These are phyloP conservation scores for Sergeia podlipaevii DNA, from an alignment of 208 protist genomes.

Conservation along the genomic window DNA sequence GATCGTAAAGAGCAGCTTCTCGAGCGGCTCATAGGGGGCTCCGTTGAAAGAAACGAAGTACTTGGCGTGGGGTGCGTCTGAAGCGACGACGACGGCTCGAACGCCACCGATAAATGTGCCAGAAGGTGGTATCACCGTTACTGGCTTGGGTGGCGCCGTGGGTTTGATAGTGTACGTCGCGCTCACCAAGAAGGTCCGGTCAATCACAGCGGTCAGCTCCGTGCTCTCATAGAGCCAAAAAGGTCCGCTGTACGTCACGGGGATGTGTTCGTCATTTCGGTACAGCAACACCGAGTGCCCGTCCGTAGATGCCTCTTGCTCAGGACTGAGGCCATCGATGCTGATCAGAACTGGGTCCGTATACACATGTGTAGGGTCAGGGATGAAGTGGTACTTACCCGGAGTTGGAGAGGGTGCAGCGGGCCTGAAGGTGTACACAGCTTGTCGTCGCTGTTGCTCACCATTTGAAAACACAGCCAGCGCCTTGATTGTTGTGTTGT, in stretches of 20 bases:
- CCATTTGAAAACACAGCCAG: conserved; percentile 26
- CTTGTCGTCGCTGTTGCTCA: conserved; percentile 15
- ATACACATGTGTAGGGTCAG: conserved; percentile 22
- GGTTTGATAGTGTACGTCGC: conserved; percentile 35
- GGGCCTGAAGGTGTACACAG: conserved; percentile 31
- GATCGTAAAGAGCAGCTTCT: conserved; percentile 21
- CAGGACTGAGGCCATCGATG: conserved; percentile 17
- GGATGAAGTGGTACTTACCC: conserved; percentile 19
- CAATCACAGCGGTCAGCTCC: conserved; percentile 40
- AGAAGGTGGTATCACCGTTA: conserved; percentile 42
- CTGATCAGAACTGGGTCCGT: conserved; percentile 35
- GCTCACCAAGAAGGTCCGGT: conserved; percentile 11
- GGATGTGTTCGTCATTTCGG: conserved; percentile 22
- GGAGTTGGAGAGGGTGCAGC: not conserved
- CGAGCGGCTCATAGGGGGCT: conserved; percentile 9
- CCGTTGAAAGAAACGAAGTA: conserved; percentile 50
- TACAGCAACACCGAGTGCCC: conserved; percentile 33
- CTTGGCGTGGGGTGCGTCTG: conserved; percentile 9
- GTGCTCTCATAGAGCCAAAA: conserved; percentile 49
- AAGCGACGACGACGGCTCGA: conserved; percentile 32
- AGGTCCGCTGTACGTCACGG: conserved; percentile 27
- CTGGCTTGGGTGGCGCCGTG: conserved; percentile 15
- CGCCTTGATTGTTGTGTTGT: conserved; percentile 35
- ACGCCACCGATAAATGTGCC: conserved; percentile 59
- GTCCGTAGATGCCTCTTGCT: not conserved